Evolutionary conservation across 495 filamentous ascomycete genomes (phyloP), one percentile per base, ranked within the genome.

Genomic region (Tuber magnatum): DNA sequence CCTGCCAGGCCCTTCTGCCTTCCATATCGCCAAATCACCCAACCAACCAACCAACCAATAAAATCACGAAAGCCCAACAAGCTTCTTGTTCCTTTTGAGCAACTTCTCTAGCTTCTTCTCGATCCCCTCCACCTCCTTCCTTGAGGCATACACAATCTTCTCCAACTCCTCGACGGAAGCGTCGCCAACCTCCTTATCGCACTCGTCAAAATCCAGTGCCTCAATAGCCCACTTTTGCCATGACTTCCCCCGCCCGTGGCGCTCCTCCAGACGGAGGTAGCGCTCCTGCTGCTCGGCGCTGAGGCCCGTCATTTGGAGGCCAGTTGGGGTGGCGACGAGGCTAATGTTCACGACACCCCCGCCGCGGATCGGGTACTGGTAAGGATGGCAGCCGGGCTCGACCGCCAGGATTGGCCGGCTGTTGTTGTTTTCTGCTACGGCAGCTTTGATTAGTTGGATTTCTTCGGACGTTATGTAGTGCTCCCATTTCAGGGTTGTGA

Each of bases 281-380:
- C 90, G 88, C 38, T 91, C 86, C 76, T 97, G 93, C 80, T 96
- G 92, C 42, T 92, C 91, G 22, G 86, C 81, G 18, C 88, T 91
- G 35, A 99, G 85, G 76, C 93, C 92, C 51, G 89, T 89, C 41
- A 97, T 86, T 73, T 92, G 91, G 73, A 90, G 89, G 6, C 93
- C 93, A 74, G 91, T 90, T 5, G 94, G 92, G 1, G 92, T 94
- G 71, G 95, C 89, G 69, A 95, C 84, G 72, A 89, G 88, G 40
- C 87, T 86, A 43, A 85, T 84, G 35, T 68, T 71, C 16, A 81
- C 61, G 68, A 68, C 69, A 20, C 79, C 80, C 1, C 76, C 79
- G 24, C 79, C 80, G 24, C 79, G 73, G 56, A 81, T 71, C 14
- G 56, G 56, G 28, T 65, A 35, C 28, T 65, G 56, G 56, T 65